Conservation (phyloP, 306 rosid species). For the Cicer arietinum region DNA sequence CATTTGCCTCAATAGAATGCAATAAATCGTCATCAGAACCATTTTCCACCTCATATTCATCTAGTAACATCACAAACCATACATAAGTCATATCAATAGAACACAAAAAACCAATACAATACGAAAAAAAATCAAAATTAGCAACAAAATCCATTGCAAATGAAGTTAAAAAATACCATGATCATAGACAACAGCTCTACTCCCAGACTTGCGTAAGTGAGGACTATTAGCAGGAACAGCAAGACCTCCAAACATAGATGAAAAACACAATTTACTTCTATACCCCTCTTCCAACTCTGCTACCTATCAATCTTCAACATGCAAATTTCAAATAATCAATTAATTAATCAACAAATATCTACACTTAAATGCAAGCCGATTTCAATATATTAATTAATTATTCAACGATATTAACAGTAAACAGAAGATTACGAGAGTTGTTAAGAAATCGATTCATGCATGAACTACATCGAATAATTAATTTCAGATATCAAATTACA, state of each 20-base stretch:
- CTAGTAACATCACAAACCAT: slow-evolving; percentile 49
- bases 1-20: slow-evolving; percentile 55
- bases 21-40: slow-evolving; percentile 70
- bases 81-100: slow-evolving; percentile 35
- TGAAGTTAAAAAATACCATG: slow-evolving; percentile 60
- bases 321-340: slow-evolving; percentile 41
- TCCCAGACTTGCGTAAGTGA: slow-evolving; percentile 94
- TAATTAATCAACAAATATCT: not conserved
- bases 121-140: not conserved
- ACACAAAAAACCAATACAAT: slow-evolving; percentile 19
- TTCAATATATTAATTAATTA: not conserved
- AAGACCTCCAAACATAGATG: slow-evolving; percentile 88
- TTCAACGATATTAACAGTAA: not conserved
- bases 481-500: not conserved
- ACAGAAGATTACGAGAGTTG: slow-evolving; percentile 2
- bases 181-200: slow-evolving; percentile 82
- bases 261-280: slow-evolving; percentile 41
- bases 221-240: slow-evolving; percentile 73
- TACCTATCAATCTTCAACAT: slow-evolving; percentile 54
- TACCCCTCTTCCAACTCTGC: slow-evolving; percentile 37
- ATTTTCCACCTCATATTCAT: slow-evolving; percentile 67
- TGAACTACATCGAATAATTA: slow-evolving; percentile 23
- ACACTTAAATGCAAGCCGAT: slow-evolving; percentile 15
- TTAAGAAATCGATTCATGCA: slow-evolving; percentile 1
- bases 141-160: slow-evolving; percentile 9